Evolutionary conservation across 495 filamentous ascomycete species (phyloP).

Genomic region (Friedmanniomyces simplex): DNA sequence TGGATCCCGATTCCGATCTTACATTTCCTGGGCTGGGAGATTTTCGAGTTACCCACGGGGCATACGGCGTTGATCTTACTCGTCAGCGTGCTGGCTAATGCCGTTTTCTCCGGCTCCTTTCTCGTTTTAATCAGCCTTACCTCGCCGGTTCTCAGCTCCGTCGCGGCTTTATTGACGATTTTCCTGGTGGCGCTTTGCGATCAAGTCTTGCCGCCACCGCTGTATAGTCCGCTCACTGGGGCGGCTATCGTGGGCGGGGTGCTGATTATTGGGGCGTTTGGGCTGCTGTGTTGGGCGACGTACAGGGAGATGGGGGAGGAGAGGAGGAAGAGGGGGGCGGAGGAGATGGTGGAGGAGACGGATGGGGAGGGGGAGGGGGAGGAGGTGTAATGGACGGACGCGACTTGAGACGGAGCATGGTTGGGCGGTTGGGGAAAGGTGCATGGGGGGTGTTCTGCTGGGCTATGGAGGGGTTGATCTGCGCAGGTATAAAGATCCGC

Average conservation of each 20-base stretch:
- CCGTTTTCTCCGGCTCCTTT: conserved; percentile 86
- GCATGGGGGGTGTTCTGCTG: too few relatives aligned
- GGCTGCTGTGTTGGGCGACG: conserved; percentile 77
- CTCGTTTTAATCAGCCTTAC: conserved; percentile 86
- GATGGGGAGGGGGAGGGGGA: conserved; percentile 32
- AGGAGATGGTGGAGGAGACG: conserved; percentile 31
- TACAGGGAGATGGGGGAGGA: conserved; percentile 89
- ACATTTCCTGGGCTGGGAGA: conserved; percentile 65
- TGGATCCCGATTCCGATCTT: conserved; percentile 88
- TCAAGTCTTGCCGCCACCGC: conserved; percentile 57
- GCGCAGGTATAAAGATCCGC: too few relatives aligned
- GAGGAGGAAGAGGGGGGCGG: conserved; percentile 44
- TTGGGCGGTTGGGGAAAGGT: too few relatives aligned
- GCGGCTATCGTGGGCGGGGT: conserved; percentile 74
- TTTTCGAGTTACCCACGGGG: conserved; percentile 68
- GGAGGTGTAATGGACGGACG: not conserved
- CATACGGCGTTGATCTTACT: conserved; percentile 67
- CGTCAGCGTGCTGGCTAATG: conserved; percentile 75
- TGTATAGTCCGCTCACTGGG: conserved; percentile 58
- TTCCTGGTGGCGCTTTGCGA: conserved; percentile 91
- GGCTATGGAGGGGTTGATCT: too few relatives aligned
- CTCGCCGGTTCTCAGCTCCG: conserved; percentile 79
- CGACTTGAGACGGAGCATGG: too few relatives aligned
- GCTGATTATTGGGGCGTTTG: conserved; percentile 77
- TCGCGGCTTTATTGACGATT: conserved; percentile 88